Evolutionary conservation across 805 yeast genomes (phyloP).

Genomic region (Candida fluviatilis): DNA sequence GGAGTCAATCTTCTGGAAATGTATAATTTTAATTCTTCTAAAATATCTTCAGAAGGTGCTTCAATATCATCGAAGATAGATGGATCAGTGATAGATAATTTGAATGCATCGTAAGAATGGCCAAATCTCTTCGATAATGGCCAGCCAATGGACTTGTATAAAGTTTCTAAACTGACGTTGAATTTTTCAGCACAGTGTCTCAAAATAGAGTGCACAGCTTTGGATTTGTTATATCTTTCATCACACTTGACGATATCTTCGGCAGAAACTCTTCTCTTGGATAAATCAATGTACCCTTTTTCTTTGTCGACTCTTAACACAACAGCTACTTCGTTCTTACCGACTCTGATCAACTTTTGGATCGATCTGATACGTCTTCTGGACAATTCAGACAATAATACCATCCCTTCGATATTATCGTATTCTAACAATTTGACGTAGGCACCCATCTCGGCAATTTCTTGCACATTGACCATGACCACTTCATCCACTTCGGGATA

Average conservation of each 20-base stretch:
- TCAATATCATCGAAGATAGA: conserved; percentile 76
- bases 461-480: conserved; percentile 97
- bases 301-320: conserved; percentile 98
- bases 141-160: conserved; percentile 93
- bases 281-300: conserved; percentile 95
- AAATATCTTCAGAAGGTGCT: conserved; percentile 68
- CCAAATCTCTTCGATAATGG: conserved; percentile 94
- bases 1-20: conserved; percentile 94
- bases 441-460: conserved; percentile 99
- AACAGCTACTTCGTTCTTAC: conserved; percentile 96
- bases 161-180: conserved; percentile 76
- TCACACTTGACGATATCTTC: conserved; percentile 97
- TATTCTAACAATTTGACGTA: conserved; percentile 93
- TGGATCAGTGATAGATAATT: conserved; percentile 89
- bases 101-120: conserved; percentile 96
- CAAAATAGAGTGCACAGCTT: conserved; percentile 96
- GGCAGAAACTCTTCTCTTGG: conserved; percentile 96
- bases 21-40: conserved; percentile 81
- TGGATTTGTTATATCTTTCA: conserved; percentile 93
- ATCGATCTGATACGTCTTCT: conserved; percentile 98
- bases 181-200: conserved; percentile 98
- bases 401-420: conserved; percentile 99
- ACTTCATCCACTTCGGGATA: conserved; percentile 99
- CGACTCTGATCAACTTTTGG: conserved; percentile 95
- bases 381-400: conserved; percentile 87